These are phyloP conservation scores for Aureobasidium sp. DNA, from an alignment of 2,329 filamentous ascomycete species.

Conservation along the genomic window DNA sequence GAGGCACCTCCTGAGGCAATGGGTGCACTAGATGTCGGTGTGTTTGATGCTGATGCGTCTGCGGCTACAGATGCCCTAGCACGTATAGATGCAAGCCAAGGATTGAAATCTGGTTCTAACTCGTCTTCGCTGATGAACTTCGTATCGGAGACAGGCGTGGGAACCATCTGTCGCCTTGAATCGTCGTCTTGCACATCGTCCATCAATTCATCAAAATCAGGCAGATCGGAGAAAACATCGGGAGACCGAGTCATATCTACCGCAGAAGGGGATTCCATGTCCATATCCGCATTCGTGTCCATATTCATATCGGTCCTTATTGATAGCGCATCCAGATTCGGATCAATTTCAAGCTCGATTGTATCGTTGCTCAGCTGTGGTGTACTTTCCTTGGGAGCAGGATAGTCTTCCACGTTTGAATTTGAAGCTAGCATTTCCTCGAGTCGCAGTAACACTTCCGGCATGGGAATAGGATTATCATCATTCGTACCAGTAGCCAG, in stretches of 20 bases:
- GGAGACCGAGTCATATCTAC: not conserved
- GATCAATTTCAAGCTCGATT: not conserved
- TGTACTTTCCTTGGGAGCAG: not conserved
- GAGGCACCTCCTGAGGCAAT: no score
- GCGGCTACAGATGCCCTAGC: not conserved
- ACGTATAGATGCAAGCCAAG: not conserved
- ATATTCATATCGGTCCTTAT: not conserved
- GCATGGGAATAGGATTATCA: not conserved
- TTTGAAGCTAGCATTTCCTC: not conserved
- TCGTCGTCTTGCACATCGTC: not conserved
- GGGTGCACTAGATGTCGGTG: not conserved
- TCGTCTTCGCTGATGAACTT: not conserved
- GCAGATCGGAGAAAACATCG: not conserved
- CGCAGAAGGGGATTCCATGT: no score
- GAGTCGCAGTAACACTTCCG: not conserved
- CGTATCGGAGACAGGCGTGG: not conserved
- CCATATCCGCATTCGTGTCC: not conserved
- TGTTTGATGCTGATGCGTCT: not conserved
- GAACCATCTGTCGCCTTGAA: not conserved
- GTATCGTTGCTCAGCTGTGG: not conserved
- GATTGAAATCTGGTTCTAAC: not conserved
- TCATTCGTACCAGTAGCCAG: not conserved
- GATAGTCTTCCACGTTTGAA: not conserved
- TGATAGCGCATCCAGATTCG: no score
- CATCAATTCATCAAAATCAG: not conserved